Conservation (phyloP, 495 filamentous ascomycete genomes). For the Trichoderma orchidacearum region DNA sequence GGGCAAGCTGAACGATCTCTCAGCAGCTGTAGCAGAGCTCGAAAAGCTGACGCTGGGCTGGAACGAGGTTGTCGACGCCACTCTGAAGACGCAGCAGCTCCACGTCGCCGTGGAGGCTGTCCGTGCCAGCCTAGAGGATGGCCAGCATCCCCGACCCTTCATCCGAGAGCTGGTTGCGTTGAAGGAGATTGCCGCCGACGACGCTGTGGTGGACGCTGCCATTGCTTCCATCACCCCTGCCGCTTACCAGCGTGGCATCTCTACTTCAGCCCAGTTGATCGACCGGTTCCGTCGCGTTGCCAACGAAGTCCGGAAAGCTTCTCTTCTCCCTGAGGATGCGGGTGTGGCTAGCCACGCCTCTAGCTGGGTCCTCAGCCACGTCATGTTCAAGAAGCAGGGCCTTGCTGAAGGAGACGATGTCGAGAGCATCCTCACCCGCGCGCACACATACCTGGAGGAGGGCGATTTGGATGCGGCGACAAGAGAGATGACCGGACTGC, state of each 20-base stretch:
- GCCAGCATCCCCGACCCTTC: conserved; percentile 67
- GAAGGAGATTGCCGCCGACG: conserved; percentile 75
- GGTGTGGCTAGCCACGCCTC: conserved; percentile 88
- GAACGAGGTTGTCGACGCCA: conserved; percentile 76
- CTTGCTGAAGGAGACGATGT: conserved; percentile 80
- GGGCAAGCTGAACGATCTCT: conserved; percentile 69
- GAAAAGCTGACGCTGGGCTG: conserved; percentile 74
- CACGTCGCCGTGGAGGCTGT: conserved; percentile 92
- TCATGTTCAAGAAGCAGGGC: conserved; percentile 89
- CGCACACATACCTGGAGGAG: conserved; percentile 80
- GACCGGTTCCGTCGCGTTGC: conserved; percentile 96
- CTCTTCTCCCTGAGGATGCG: conserved; percentile 78
- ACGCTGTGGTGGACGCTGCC: conserved; percentile 75
- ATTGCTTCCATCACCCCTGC: conserved; percentile 87
- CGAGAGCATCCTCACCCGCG: conserved; percentile 79
- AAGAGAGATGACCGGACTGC: conserved; percentile 83
- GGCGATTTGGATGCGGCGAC: conserved; percentile 83
- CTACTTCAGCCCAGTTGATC: conserved; percentile 68
- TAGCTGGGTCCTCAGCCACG: conserved; percentile 73
- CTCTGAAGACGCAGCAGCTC: conserved; percentile 86
- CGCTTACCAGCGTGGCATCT: conserved; percentile 86
- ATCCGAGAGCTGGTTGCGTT: conserved; percentile 81
- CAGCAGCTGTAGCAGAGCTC: conserved; percentile 60
- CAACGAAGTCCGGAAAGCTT: conserved; percentile 83
- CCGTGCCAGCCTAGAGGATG: conserved; percentile 61